Conservation (phyloP, 1,284 basidiomycete species). For the Tylopilus sp. region DNA sequence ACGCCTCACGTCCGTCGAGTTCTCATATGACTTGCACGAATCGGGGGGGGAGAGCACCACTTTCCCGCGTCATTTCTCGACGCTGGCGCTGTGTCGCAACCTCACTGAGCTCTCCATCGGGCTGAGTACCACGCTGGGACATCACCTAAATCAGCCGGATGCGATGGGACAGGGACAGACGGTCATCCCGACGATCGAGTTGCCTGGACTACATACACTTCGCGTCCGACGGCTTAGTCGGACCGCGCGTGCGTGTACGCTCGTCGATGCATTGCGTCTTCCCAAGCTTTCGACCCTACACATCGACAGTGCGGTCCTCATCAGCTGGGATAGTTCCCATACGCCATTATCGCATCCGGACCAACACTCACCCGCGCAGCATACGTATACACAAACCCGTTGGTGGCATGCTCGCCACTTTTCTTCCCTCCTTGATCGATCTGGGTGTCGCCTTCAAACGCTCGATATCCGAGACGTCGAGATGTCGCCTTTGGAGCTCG, state of each 20-base stretch:
- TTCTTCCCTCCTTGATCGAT: constrained; percentile 23
- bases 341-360: constrained; percentile 10
- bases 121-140: constrained; percentile 13
- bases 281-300: constrained; percentile 22
- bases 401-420: constrained; percentile 28
- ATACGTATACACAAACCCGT: neutral
- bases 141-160: constrained; percentile 16
- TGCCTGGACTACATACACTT: constrained; percentile 23
- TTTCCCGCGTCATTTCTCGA: constrained; percentile 21
- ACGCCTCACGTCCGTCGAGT: constrained; percentile 24
- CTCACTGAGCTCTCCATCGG: constrained; percentile 26
- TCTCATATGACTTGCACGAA: constrained; percentile 28
- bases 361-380: neutral
- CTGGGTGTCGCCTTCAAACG: constrained; percentile 20
- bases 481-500: constrained; percentile 23
- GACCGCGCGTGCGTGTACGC: constrained; percentile 14
- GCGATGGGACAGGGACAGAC: constrained; percentile 12
- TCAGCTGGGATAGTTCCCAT: constrained; percentile 15
- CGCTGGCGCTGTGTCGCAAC: constrained; percentile 16
- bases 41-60: constrained; percentile 27
- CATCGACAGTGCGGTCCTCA: constrained; percentile 26
- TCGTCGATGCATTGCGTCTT: constrained; percentile 20
- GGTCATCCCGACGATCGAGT: constrained; percentile 11
- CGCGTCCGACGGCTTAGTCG: constrained; percentile 24
- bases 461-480: constrained; percentile 24